These are phyloP conservation scores for Fusarium ambrosium DNA, from an alignment of 2,329 filamentous ascomycete species.

Conservation along the genomic window DNA sequence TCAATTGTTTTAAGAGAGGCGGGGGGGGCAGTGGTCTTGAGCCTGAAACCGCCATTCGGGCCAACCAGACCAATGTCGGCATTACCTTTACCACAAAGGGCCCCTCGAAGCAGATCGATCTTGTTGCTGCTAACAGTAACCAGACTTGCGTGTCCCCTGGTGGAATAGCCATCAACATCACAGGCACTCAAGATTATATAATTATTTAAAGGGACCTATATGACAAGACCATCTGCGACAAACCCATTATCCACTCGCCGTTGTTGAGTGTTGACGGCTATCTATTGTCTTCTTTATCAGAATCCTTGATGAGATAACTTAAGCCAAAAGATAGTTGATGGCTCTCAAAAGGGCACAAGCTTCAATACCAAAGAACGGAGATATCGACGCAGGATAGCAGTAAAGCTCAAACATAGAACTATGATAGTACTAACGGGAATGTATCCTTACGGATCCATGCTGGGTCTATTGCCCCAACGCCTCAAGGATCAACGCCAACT, in stretches of 20 bases:
- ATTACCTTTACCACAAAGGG: slow-evolving; percentile 13
- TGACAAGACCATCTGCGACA: no score
- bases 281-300: no score
- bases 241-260: not conserved
- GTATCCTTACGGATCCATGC: not conserved
- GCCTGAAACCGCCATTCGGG: not conserved
- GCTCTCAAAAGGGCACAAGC: not conserved
- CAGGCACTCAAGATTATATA: not conserved
- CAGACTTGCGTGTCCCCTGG: not conserved
- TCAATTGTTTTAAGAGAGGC: not conserved
- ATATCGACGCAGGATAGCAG: not conserved
- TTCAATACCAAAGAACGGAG: not conserved
- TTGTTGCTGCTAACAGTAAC: not conserved
- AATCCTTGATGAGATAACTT: no score
- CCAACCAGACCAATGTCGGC: not conserved
- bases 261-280: not conserved
- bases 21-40: not conserved
- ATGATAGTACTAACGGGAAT: not conserved
- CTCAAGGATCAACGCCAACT: not conserved
- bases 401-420: not conserved
- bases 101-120: not conserved
- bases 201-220: no score
- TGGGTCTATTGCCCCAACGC: not conserved
- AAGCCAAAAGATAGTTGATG: no score
- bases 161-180: not conserved